Conservation (phyloP, 2,329 filamentous ascomycete genomes). For the Huntiella omanensis region DNA sequence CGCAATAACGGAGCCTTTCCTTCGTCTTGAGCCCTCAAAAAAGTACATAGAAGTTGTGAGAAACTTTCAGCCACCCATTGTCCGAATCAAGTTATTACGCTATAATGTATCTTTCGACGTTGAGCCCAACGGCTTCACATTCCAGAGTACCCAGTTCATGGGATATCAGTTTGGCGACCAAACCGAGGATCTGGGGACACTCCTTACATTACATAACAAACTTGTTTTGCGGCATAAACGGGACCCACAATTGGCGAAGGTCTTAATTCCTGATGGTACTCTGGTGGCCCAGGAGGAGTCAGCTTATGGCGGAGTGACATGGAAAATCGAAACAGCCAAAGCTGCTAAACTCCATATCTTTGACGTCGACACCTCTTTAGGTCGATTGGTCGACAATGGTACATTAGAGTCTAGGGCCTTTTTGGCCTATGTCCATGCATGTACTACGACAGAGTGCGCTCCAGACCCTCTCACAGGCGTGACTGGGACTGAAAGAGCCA, state of each 20-base stretch:
- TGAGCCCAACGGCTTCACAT: slow-evolving; percentile 9
- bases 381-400: slow-evolving; percentile 30
- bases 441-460: slow-evolving; percentile 31
- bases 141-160: slow-evolving; percentile 29
- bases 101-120: slow-evolving; percentile 29
- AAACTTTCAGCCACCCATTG: not conserved
- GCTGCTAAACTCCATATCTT: slow-evolving; percentile 22
- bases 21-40: not conserved
- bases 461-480: slow-evolving; percentile 27
- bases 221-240: slow-evolving; percentile 22
- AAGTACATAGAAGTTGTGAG: slow-evolving; percentile 1
- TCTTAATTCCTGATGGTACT: slow-evolving; percentile 17
- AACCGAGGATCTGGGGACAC: not conserved
- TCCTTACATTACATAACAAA: slow-evolving; percentile 16
- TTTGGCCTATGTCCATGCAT: slow-evolving; percentile 31
- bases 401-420: slow-evolving; percentile 32
- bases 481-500: slow-evolving; percentile 36
- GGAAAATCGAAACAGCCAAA: no score
- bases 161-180: slow-evolving; percentile 14
- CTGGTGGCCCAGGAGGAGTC: no score
- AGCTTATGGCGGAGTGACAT: no score
- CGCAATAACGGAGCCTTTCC: not conserved
- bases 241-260: slow-evolving; percentile 16
- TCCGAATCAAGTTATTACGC: slow-evolving; percentile 26
- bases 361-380: slow-evolving; percentile 28